Base-by-base conservation (phyloP, 768 basidiomycete species). In the Boletus reticuloceps region DNA sequence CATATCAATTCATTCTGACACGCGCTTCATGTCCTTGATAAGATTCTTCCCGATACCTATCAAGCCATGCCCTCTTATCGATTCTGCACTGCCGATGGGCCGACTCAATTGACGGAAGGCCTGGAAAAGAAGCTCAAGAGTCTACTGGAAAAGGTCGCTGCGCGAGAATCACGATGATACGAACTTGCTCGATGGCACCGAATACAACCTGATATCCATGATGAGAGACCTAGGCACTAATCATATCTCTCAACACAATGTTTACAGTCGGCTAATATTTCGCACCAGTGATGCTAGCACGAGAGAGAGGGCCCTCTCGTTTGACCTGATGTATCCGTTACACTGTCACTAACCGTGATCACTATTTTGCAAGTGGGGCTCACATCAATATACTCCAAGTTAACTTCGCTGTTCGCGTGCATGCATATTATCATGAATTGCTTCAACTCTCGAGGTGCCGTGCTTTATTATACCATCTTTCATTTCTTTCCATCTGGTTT, bases 21-120 rank as follows among this genome's bases (percentile, higher is more conserved):
- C 19, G 6, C 37, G 31, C 16, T 53, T 37, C 38, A 17, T 40
- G 9, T 36, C 4, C 16, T 43, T n/a, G 34, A 31, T 4, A 61
- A 89, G 88, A 85, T 90, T 32, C 64, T 79, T 11, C 64, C 83
- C 1, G 83, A 88, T 27, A 93, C 90, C 2, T 93, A 92, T 61
- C 82, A 88, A 63, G 78, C 86, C 6, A 92, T 93, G 91, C 89
- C 90, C 0, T 79, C 91, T 8, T 93, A 93, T 68, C 82, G 91
- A 19, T 56, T 92, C 17, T 91, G 87, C 69, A 93, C 91, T 1
- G 69, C 80, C 12, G 88, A 91, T 55, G 91, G 91, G 3, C 71
- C 88, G 0, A 77, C 79, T 2, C 81, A 82, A 54, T 77, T 93
- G 47, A 89, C 89, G 0, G 81, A 83, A 6, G 89, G 87, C 4